A percentile compares a stretch with the other conserved stretches of the same genome.
Evolutionary conservation across 345 rosid genomes (phyloP).

Genomic region (Viola odorata): DNA sequence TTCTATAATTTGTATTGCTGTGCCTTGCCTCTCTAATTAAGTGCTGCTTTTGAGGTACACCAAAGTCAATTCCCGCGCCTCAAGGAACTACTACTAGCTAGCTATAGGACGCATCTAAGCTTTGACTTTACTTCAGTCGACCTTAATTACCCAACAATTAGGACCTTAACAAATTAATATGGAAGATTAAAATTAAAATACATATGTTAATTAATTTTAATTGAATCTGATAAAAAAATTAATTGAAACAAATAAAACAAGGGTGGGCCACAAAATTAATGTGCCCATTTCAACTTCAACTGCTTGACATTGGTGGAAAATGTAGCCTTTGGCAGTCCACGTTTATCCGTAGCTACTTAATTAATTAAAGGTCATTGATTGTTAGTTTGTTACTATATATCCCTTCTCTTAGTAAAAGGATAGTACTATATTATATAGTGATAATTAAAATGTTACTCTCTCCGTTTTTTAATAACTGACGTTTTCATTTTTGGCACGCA

Average conservation of each 20-base stretch:
- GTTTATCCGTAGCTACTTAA: neutral
- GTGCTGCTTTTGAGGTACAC: constrained; percentile 52
- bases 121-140: constrained; percentile 34
- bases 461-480: too few species aligned
- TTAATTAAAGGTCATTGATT: neutral
- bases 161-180: neutral
- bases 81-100: constrained; percentile 24
- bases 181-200: neutral
- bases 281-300: neutral
- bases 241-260: neutral
- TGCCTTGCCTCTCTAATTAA: neutral
- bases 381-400: neutral
- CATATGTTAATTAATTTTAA: neutral
- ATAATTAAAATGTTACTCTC: neutral
- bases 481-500: too few species aligned
- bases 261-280: neutral
- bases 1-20: neutral
- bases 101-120: constrained; percentile 38
- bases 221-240: neutral
- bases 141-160: constrained; percentile 14
- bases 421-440: neutral
- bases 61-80: constrained; percentile 53
- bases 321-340: neutral
- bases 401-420: neutral
- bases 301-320: neutral